These are phyloP conservation scores for Tolypocladium ovalisporum DNA, from an alignment of 2,329 filamentous ascomycete species.

Conservation along the genomic window DNA sequence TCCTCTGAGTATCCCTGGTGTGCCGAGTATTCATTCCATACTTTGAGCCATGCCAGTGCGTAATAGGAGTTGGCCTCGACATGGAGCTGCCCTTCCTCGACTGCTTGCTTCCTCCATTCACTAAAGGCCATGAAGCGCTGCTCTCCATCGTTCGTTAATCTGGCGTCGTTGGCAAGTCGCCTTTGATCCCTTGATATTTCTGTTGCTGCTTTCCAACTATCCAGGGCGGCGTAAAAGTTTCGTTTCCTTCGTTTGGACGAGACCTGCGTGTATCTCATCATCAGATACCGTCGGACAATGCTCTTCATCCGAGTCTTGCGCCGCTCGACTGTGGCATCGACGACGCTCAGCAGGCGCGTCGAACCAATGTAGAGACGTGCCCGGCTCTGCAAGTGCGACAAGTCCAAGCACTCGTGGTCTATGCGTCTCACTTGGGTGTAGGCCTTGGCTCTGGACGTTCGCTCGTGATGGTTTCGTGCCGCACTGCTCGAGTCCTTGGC, in stretches of 20 bases:
- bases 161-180: slow-evolving; percentile 8
- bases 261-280: slow-evolving; percentile 22
- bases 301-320: slow-evolving; percentile 16
- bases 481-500: background rate
- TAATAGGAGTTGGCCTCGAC: slow-evolving; percentile 10
- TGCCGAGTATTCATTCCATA: slow-evolving; percentile 10
- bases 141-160: slow-evolving; percentile 3
- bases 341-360: slow-evolving; percentile 14
- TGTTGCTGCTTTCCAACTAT: slow-evolving; percentile 16
- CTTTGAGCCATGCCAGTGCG: slow-evolving; percentile 8
- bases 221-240: slow-evolving; percentile 19
- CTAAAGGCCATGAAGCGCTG: slow-evolving; percentile 5
- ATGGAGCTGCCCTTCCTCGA: slow-evolving; percentile 7
- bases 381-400: slow-evolving; percentile 12
- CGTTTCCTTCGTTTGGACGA: slow-evolving; percentile 20
- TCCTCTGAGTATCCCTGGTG: slow-evolving; percentile 13
- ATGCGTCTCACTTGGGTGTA: slow-evolving; percentile 6
- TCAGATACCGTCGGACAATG: slow-evolving; percentile 20
- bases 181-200: slow-evolving; percentile 4
- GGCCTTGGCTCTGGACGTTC: slow-evolving; percentile 3
- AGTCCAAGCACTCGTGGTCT: slow-evolving; percentile 4
- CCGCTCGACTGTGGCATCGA: slow-evolving; percentile 13
- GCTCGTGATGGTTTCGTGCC: background rate
- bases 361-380: slow-evolving; percentile 20
- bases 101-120: slow-evolving; percentile 11